Evolutionary conservation across 805 yeast species (phyloP).

Genomic region (Nakazawaea anatomiae): DNA sequence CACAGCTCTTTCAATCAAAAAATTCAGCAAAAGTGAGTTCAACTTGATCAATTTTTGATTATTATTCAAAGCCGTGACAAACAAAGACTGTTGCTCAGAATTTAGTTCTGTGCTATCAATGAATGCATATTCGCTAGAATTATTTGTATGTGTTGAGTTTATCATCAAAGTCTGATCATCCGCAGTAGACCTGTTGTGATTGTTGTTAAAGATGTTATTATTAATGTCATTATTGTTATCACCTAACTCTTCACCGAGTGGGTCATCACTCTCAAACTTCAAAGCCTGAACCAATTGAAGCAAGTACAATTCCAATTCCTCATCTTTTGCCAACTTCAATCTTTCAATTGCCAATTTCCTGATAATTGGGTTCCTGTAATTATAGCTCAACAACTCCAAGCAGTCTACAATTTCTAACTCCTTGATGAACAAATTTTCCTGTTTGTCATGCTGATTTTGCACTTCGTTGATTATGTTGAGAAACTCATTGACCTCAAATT

Average conservation of each 20-base stretch:
- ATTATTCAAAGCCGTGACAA: background rate
- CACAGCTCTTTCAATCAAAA: conserved; percentile 67
- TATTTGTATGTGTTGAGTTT: conserved; percentile 14
- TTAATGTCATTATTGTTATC: conserved; percentile 13
- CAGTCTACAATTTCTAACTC: conserved; percentile 30
- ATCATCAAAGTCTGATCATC: conserved; percentile 2
- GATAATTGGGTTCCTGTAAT: conserved; percentile 66
- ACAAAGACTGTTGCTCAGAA: background rate
- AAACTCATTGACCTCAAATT: conserved; percentile 73
- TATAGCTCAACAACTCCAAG: conserved; percentile 76
- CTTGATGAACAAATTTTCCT: conserved; percentile 21
- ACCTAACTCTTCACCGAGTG: background rate
- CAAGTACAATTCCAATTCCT: conserved; percentile 73
- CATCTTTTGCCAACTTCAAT: conserved; percentile 68
- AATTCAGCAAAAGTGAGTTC: conserved; percentile 62
- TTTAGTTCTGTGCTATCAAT: conserved; percentile 16
- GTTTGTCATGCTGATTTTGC: conserved; percentile 11
- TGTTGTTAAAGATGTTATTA: conserved; percentile 11
- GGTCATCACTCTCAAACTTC: conserved; percentile 54
- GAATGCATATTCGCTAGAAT: conserved; percentile 27
- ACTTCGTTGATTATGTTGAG: conserved; percentile 33
- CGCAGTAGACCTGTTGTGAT: too few species aligned
- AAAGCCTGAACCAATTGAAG: conserved; percentile 90
- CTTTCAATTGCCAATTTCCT: conserved; percentile 87
- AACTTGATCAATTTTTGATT: conserved; percentile 18